Evolutionary conservation across 2,329 filamentous ascomycete species (phyloP).

Genomic region (Pseudocercospora macadamiae): DNA sequence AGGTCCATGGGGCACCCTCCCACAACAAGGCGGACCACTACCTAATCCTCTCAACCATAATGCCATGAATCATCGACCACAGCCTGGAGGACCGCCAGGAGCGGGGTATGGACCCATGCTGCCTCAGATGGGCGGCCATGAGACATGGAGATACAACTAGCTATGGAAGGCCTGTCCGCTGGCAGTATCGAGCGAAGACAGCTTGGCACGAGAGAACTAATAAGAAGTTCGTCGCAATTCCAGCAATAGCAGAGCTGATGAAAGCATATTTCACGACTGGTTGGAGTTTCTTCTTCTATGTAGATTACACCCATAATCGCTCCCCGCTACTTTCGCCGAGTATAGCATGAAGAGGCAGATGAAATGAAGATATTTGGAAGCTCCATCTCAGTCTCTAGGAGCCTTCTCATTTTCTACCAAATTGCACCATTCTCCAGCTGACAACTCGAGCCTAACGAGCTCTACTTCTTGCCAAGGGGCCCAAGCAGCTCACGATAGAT

Average conservation of each 20-base stretch:
- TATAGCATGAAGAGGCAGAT: not conserved
- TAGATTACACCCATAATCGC: not conserved
- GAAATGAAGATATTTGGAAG: constrained; percentile 1
- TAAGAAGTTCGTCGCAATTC: not conserved
- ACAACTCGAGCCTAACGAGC: no score
- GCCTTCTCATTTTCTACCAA: no score
- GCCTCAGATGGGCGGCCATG: constrained; percentile 35
- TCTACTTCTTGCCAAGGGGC: no score
- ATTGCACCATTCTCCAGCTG: not conserved
- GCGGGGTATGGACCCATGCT: constrained; percentile 33
- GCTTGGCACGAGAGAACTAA: constrained; percentile 1
- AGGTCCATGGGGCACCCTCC: constrained; percentile 25
- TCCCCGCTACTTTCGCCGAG: not conserved
- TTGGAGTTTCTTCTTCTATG: not conserved
- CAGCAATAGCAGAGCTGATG: constrained; percentile 2
- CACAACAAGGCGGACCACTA: constrained; percentile 15
- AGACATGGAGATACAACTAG: constrained; percentile 34
- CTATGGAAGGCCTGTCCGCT: not conserved
- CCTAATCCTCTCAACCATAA: constrained; percentile 14
- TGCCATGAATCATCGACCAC: constrained; percentile 14
- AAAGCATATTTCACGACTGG: not conserved
- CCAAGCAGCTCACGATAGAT: no score
- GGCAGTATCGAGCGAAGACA: not conserved
- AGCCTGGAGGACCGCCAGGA: constrained; percentile 19
- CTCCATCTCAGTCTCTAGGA: no score